These are phyloP conservation scores for Auricularia heimuer DNA, from an alignment of 768 basidiomycete genomes.

Conservation along the genomic window DNA sequence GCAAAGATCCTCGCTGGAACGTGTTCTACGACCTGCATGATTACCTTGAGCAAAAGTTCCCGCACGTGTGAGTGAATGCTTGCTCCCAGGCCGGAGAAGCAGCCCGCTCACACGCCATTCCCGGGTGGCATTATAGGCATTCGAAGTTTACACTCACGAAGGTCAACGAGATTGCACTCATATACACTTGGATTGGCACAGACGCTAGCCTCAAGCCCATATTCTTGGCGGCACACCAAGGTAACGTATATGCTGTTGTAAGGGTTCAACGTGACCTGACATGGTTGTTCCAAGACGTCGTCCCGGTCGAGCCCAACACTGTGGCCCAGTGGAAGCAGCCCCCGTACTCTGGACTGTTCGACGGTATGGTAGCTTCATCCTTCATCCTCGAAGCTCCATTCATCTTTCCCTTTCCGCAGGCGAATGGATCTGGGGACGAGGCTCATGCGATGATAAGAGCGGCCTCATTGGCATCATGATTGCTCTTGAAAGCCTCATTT, in stretches of 20 bases:
- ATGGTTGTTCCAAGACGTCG: conserved; percentile 39
- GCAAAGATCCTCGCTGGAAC: conserved; percentile 44
- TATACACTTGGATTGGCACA: conserved; percentile 63
- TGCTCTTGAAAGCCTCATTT: conserved; percentile 54
- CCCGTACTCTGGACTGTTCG: conserved; percentile 54
- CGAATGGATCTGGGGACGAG: conserved; percentile 65
- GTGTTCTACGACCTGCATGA: conserved; percentile 44
- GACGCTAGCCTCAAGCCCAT: conserved; percentile 56
- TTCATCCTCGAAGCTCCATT: conserved; percentile 2
- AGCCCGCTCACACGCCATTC: not conserved
- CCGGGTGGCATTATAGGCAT: conserved; percentile 33
- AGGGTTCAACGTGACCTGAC: not conserved
- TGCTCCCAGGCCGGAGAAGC: not conserved
- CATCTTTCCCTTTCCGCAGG: conserved; percentile 16
- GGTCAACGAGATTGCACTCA: conserved; percentile 68
- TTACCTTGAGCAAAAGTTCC: conserved; percentile 49
- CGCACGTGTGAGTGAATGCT: conserved; percentile 39
- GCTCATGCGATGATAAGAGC: conserved; percentile 66
- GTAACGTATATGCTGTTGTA: conserved; percentile 18
- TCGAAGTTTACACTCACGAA: conserved; percentile 48
- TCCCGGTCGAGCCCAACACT: conserved; percentile 51
- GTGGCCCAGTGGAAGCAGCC: conserved; percentile 48
- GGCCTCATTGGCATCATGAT: conserved; percentile 60
- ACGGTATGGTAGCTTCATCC: conserved; percentile 27
- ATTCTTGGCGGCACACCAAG: conserved; percentile 60